Conservation (phyloP, 805 yeast genomes). For the Wickerhamomyces subpelliculosus region DNA sequence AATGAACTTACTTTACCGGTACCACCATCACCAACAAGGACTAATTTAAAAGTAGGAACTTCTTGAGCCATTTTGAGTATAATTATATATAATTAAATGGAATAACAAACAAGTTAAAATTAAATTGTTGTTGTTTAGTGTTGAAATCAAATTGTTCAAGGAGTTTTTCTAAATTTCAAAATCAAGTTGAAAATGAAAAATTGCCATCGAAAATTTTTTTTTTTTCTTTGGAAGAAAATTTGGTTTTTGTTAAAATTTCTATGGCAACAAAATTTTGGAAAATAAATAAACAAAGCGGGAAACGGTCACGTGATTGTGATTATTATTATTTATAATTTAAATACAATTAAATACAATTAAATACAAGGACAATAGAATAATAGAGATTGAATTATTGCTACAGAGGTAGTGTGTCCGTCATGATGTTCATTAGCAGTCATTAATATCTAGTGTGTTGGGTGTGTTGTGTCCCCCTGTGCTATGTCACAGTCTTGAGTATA, state of each 20-base stretch:
- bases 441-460: not conserved
- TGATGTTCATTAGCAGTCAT: too few species aligned
- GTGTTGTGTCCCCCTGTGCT: not conserved
- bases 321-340: too few species aligned
- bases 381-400: too few species aligned
- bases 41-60: conserved; percentile 97
- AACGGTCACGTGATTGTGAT: not conserved
- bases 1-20: conserved; percentile 92
- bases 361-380: too few species aligned
- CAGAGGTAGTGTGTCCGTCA: too few species aligned
- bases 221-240: not conserved
- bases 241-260: too few species aligned
- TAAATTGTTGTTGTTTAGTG: conserved; percentile 1
- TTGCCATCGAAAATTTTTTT: conserved; percentile 9
- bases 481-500: conserved; percentile 15
- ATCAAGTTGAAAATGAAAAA: not conserved
- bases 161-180: not conserved
- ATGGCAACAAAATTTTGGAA: not conserved
- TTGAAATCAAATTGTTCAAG: too few species aligned
- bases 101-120: not conserved
- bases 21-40: conserved; percentile 99
- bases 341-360: too few species aligned
- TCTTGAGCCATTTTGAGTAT: conserved; percentile 47
- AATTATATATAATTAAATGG: not conserved
- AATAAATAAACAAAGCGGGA: not conserved